These are phyloP conservation scores for Leccinum sublutescens DNA, from an alignment of 768 basidiomycete genomes.

Conservation along the genomic window DNA sequence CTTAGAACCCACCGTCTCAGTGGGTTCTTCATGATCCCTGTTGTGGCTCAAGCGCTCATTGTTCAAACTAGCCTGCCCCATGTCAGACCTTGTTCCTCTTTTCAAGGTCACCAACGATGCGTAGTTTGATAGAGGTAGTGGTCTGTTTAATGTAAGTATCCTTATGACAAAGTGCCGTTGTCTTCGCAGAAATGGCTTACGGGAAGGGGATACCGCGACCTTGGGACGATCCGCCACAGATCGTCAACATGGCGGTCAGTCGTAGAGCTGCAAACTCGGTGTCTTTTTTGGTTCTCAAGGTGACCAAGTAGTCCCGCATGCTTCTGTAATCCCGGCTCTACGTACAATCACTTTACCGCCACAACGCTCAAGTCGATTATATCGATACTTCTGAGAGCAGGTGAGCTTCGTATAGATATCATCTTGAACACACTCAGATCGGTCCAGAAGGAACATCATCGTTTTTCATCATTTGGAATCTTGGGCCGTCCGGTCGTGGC, in stretches of 20 bases:
- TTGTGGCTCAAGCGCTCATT: neutral
- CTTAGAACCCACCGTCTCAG: conserved; percentile 11
- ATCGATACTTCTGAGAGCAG: neutral
- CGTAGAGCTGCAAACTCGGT: neutral
- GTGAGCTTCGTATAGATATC: neutral
- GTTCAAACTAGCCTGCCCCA: neutral
- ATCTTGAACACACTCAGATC: neutral
- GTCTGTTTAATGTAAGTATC: neutral
- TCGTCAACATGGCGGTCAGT: conserved; percentile 5
- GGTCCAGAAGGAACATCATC: neutral
- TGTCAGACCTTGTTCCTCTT: neutral
- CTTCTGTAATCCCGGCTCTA: conserved; percentile 1
- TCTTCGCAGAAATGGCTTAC: neutral
- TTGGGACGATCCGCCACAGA: conserved; percentile 18
- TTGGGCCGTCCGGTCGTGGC: neutral
- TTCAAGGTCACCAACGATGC: conserved; percentile 1
- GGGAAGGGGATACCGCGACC: conserved; percentile 3
- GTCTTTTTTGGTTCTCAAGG: neutral
- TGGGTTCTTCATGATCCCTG: conserved; percentile 15
- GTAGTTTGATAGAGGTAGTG: neutral
- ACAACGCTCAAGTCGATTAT: neutral
- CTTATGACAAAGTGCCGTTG: neutral
- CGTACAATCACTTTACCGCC: neutral
- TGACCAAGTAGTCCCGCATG: neutral
- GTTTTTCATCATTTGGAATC: neutral